Base-by-base conservation (phyloP, 2,329 filamentous ascomycete genomes). In the Huntiella abstrusa region DNA sequence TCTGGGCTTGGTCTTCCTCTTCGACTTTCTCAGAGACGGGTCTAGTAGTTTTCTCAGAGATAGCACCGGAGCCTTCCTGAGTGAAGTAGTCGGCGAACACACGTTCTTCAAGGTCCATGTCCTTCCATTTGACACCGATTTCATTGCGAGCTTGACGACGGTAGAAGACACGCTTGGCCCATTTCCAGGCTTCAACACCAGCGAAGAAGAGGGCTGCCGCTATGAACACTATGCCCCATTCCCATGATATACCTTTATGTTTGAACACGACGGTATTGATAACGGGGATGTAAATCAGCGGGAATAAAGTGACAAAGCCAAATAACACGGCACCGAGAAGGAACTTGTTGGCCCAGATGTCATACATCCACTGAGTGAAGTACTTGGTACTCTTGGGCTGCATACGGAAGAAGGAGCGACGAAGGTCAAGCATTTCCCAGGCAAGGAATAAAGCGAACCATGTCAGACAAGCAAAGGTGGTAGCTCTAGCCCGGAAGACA, bases 371-470 rank as follows among this genome's bases (percentile, higher is more conserved):
- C 54, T 80, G 73, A 0, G 73, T 77, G 48, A 78, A 67, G 56
- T 75, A 73, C 48, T 62, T 63, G 54, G 70, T 74, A 17, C 68
- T 71, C 12, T 65, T 64, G 0, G 78, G 75, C 55, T 81, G 72
- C 74, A 84, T 81, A 54, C 71, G 69, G 70, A 86, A 85, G 65
- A 86, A 82, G 5, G 73, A 78, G 38, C 77, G 73, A 16, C 80
- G 75, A 62, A 80, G 71, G 55, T 82, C 70, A 50, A 83, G 68
- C 70, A 83, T 80, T 58, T 86, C 80, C 81, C 81, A 86, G 0
- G 82, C 81, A 4, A 83, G 66, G 64, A 85, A 82, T 13, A 85
- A 69, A 0, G 79, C 77, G 53, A 79, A 80, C 80, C 80, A 85
- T 0, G 80, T 85, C 45, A 85, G 67, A 53, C 73, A 80, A 32